Base-by-base conservation (phyloP, 192 early-diverging fungal genomes). In the Linnemannia schmuckeri region DNA sequence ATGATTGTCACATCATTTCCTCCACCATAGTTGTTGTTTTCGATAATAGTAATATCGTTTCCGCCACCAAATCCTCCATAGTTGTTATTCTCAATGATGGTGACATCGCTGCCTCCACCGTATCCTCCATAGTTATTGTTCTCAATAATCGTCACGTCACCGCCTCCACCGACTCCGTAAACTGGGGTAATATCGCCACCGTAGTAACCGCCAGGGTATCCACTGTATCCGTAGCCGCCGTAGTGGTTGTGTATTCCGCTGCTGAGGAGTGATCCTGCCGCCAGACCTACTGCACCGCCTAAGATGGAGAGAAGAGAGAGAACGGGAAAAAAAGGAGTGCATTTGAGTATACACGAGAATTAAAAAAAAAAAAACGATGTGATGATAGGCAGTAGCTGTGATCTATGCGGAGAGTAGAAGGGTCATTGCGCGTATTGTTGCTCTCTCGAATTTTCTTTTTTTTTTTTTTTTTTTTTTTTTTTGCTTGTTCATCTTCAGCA, bases 191-290 rank as follows among this genome's bases (percentile, higher is more conserved):
- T 40, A 27, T 61, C 79, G 7, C 52, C 47, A 3, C 79, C 72
- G 63, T 73, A 63, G 22, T 41, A 54, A 1, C 79, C 79, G 22
- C 72, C 79, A 72, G 38, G 75, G 66, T 24, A 40, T 8, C 74
- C 80, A 0, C 49, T 18, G 18, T 66, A 63, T 33, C 61, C 61
- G 12, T 63, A 66, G 12, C 57, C 52, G 6, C 75, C 75, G n/a
- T 74, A 71, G 2, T 35, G 12, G 38, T 71, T 6, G 35, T 73
- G 41, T 7, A 73, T 8, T 7, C 72, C 72, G 27, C 27, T n/a
- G 27, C 47, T 52, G 7, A 75, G 46, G 10, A 75, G 30, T 49
- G 66, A 33, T 24, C 63, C 76, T 47, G 76, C 68, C 20, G n/a
- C 24, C 24, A 70, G 30, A 6, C 68, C 66, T 18, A 70, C 41